phyloP scores from a whole-genome alignment of 2,329 filamentous ascomycete genomes.

The Trichoderma oligosporum region DNA sequence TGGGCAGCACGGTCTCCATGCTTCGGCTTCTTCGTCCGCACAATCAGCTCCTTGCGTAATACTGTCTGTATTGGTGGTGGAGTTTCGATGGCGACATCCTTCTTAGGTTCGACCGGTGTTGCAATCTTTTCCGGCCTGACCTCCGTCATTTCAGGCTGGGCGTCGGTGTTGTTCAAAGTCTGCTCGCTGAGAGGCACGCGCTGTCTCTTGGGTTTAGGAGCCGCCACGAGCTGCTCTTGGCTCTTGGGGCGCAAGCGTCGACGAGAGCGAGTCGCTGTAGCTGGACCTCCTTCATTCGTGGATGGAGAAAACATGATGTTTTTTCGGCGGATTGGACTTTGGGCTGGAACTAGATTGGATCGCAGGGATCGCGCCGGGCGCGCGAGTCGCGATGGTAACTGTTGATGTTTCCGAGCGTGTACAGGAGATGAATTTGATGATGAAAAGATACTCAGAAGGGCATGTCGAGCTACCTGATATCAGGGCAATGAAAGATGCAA shows the following conservation, averaged over 20 bases:
- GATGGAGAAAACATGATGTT: conserved; percentile 58
- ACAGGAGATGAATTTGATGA: conserved; percentile 21
- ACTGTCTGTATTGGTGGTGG: conserved; percentile 26
- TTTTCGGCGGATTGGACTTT: conserved; percentile 17
- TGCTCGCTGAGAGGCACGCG: conserved; percentile 56
- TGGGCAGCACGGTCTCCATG: conserved; percentile 55
- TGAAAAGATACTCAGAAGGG: conserved; percentile 15
- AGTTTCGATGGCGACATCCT: conserved; percentile 45
- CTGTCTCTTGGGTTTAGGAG: conserved; percentile 62
- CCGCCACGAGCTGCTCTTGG: conserved; percentile 51
- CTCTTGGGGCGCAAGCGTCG: conserved; percentile 58
- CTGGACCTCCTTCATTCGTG: conserved; percentile 48
- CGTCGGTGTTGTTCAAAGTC: conserved; percentile 52
- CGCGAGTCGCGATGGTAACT: conserved; percentile 24
- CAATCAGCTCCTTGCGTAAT: conserved; percentile 52
- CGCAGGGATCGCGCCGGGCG: conserved; percentile 18
- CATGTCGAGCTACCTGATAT: conserved; percentile 20
- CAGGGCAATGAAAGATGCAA: conserved; percentile 11
- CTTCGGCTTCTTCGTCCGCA: conserved; percentile 61
- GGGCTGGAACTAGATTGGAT: conserved; percentile 8
- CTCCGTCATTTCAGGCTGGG: conserved; percentile 52
- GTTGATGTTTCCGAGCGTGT: conserved; percentile 20
- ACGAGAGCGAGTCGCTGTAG: conserved; percentile 56
- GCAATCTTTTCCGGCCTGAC: conserved; percentile 52
- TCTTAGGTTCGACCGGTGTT: conserved; percentile 39